Conservation (phyloP, 371 early-diverging fungal species). For the Phascolomyces articulosus region DNA sequence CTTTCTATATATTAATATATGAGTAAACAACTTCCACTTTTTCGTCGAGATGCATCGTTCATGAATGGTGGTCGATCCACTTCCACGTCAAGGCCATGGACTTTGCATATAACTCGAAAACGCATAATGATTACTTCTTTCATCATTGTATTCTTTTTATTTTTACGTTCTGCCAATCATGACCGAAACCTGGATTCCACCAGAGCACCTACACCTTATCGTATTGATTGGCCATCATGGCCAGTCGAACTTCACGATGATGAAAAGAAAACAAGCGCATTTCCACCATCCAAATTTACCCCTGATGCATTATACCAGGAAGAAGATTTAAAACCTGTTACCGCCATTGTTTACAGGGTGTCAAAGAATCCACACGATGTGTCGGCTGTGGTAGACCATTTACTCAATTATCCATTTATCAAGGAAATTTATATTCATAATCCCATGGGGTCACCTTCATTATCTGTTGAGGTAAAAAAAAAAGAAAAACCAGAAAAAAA, state of each 20-base stretch:
- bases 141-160: background rate
- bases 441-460: constrained; percentile 35
- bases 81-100: background rate
- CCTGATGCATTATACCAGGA: constrained; percentile 14
- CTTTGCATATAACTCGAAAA: background rate
- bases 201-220: constrained; percentile 3
- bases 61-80: background rate
- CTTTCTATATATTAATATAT: background rate
- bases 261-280: constrained; percentile 1
- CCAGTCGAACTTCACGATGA: constrained; percentile 7
- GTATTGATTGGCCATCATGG: constrained; percentile 10
- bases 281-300: background rate
- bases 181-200: constrained; percentile 4
- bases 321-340: constrained; percentile 48
- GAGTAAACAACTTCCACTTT: constrained; percentile 10
- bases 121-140: background rate
- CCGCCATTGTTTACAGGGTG: constrained; percentile 58
- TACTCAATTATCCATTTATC: constrained; percentile 57
- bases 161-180: background rate
- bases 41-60: background rate
- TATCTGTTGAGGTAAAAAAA: constrained; percentile 17
- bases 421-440: constrained; percentile 61
- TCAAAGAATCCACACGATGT: constrained; percentile 48
- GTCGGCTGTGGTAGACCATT: constrained; percentile 39
- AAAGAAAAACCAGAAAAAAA: background rate